phyloP scores from a whole-genome alignment of 164 flowering plant genomes.

The Euptelea pleiosperma region DNA sequence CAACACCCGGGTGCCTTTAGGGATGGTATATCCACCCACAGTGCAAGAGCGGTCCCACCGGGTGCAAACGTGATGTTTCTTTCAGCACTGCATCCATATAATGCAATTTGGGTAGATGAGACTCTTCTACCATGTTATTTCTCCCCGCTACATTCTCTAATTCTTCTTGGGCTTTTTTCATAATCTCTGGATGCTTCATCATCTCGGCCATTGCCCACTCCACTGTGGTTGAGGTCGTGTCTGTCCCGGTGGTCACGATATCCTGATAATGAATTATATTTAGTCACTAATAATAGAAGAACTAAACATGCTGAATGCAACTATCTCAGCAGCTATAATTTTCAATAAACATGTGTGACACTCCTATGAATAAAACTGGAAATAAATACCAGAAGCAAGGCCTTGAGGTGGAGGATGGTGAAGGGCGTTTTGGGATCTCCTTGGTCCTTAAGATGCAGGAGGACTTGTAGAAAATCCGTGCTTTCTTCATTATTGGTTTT shows the following conservation, averaged over 20 bases:
- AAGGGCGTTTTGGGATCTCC: slow-evolving; percentile 11
- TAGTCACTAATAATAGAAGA: no score
- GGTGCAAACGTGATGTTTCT: slow-evolving; percentile 39
- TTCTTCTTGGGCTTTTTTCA: slow-evolving; percentile 28
- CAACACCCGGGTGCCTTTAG: slow-evolving; percentile 27
- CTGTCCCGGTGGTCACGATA: slow-evolving; percentile 25
- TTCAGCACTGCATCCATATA: slow-evolving; percentile 38
- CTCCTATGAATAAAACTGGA: neutral
- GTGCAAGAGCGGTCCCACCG: slow-evolving; percentile 27
- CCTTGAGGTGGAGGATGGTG: slow-evolving; percentile 23
- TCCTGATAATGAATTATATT: slow-evolving; percentile 10
- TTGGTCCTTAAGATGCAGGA: slow-evolving; percentile 21
- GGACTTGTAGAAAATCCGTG: slow-evolving; percentile 29
- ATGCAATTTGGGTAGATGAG: slow-evolving; percentile 24
- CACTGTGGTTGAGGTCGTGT: slow-evolving; percentile 23
- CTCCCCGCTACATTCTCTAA: slow-evolving; percentile 21
- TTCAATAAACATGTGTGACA: no score
- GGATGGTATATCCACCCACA: slow-evolving; percentile 35
- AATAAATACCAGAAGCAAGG: slow-evolving; percentile 26
- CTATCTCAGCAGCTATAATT: no score
- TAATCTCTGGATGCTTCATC: slow-evolving; percentile 14
- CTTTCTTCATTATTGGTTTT: neutral
- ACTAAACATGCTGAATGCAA: no score
- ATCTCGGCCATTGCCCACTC: slow-evolving; percentile 38
- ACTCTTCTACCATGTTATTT: slow-evolving; percentile 23